Conservation (phyloP, 495 filamentous ascomycete genomes). For the Trichoderma gamsii region DNA sequence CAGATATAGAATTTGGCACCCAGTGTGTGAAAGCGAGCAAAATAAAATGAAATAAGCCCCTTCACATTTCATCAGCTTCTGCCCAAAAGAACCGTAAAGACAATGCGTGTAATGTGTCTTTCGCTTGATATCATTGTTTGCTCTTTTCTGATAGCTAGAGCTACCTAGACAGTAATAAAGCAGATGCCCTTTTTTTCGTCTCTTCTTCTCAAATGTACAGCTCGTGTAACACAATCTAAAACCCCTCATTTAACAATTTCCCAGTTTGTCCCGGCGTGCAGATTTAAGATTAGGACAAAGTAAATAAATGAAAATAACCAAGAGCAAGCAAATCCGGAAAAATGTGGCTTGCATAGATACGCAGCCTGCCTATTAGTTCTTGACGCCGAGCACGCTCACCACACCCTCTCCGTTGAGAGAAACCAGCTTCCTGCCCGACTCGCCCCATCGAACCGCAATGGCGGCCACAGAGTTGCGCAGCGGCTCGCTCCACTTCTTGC, state of each 20-base stretch:
- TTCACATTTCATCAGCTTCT: too few species aligned
- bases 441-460: conserved; percentile 70
- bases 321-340: background rate
- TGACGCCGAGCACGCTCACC: conserved; percentile 55
- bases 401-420: conserved; percentile 67
- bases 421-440: conserved; percentile 65
- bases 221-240: conserved; percentile 5
- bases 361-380: conserved; percentile 19
- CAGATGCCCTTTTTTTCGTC: too few species aligned
- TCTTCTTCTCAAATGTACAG: background rate
- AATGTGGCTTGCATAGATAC: too few species aligned
- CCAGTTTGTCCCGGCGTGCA: background rate
- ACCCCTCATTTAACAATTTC: conserved; percentile 1
- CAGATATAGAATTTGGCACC: too few species aligned
- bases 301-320: background rate
- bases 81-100: too few species aligned
- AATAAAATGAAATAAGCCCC: too few species aligned
- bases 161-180: too few species aligned
- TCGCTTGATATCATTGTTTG: background rate
- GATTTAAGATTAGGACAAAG: background rate
- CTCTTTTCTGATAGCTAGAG: background rate
- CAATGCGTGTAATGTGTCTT: background rate
- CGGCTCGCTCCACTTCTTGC: conserved; percentile 85
- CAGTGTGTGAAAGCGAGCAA: too few species aligned
- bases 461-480: conserved; percentile 68